These are phyloP conservation scores for Ceratocystis ficicola DNA, from an alignment of 2,329 filamentous ascomycete genomes.

Conservation along the genomic window DNA sequence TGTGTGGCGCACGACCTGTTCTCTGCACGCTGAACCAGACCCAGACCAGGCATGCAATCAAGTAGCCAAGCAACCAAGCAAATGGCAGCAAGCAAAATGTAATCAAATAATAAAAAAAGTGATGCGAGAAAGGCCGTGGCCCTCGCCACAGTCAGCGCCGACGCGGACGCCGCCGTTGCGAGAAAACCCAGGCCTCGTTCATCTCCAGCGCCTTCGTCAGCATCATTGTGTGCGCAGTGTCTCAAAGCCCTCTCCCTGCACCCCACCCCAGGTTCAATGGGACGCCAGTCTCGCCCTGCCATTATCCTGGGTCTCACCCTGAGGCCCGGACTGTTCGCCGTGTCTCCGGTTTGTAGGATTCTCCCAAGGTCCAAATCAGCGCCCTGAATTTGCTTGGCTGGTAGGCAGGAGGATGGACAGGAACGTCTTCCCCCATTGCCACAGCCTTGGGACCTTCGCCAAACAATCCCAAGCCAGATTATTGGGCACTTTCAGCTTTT, in stretches of 20 bases:
- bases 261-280: no score
- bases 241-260: not conserved
- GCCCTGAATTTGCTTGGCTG: not conserved
- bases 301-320: not conserved
- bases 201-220: no score
- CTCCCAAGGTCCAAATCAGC: not conserved
- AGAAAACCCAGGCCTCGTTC: no score
- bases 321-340: not conserved
- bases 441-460: conserved; percentile 1
- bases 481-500: not conserved
- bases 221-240: no score
- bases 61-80: no score
- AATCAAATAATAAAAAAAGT: no score
- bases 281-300: not conserved
- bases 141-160: no score
- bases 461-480: not conserved
- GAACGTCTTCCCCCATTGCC: not conserved
- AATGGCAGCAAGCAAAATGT: no score
- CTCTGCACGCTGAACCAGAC: not conserved
- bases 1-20: not conserved
- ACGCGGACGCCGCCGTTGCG: no score
- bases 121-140: no score
- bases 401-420: not conserved
- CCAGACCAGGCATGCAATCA: not conserved
- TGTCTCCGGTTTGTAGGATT: not conserved